Evolutionary conservation across 2,329 filamentous ascomycete species (phyloP).

Genomic region (Talaromyces sp.): DNA sequence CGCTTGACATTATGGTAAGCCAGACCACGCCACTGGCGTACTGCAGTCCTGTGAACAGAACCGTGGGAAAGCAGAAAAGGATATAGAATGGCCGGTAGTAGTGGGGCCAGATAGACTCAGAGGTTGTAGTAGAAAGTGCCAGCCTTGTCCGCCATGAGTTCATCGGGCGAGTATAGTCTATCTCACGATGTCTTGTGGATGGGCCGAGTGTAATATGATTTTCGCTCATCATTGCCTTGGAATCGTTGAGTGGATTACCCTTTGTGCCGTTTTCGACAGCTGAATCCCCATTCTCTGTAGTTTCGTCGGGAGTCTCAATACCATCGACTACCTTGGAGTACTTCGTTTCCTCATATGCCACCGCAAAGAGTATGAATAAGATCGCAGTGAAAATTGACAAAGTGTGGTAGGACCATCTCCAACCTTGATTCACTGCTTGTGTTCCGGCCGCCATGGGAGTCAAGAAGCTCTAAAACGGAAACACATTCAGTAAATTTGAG

Average conservation of each 20-base stretch:
- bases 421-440: constrained; percentile 33
- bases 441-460: constrained; percentile 34
- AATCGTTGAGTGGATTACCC: neutral
- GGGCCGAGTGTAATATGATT: neutral
- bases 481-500: neutral
- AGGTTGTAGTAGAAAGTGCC: constrained; percentile 25
- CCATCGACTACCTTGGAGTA: constrained; percentile 25
- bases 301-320: constrained; percentile 3
- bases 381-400: constrained; percentile 32
- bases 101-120: constrained; percentile 30
- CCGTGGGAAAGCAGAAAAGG: constrained; percentile 36
- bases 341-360: constrained; percentile 40
- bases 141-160: constrained; percentile 29
- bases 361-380: constrained; percentile 30
- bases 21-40: constrained; percentile 40
- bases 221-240: neutral
- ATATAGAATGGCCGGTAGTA: constrained; percentile 32
- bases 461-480: constrained; percentile 25
- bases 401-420: constrained; percentile 36
- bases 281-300: neutral
- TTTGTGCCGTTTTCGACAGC: neutral
- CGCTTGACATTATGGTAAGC: constrained; percentile 32
- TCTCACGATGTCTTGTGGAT: constrained; percentile 20
- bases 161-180: constrained; percentile 28
- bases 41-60: constrained; percentile 40